phyloP scores from a whole-genome alignment of 108 stramenopile genomes.

The Cylindrotheca closterium region DNA sequence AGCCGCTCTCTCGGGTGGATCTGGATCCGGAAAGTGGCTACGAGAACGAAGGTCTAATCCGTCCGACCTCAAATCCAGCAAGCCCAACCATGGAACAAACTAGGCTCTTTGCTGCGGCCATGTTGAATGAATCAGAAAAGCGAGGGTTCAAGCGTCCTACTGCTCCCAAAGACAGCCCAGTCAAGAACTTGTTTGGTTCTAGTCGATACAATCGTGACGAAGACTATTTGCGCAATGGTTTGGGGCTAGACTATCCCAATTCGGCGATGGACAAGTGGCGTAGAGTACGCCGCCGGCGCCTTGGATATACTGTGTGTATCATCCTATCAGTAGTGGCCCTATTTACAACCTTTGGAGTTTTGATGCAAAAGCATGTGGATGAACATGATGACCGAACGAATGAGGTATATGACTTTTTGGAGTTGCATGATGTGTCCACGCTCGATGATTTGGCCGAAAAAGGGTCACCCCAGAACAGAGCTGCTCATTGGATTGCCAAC shows the following conservation, averaged over 20 bases:
- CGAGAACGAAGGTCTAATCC: slow-evolving; percentile 5
- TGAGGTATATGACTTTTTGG: slow-evolving; percentile 10
- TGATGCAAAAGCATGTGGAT: slow-evolving; percentile 1
- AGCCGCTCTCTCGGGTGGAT: not conserved
- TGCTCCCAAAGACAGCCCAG: not conserved
- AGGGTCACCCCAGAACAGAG: slow-evolving; percentile 37
- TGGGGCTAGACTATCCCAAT: not conserved
- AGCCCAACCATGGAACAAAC: slow-evolving; percentile 23
- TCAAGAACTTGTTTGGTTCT: slow-evolving; percentile 1
- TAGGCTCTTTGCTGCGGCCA: slow-evolving; percentile 33
- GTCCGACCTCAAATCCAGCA: not conserved
- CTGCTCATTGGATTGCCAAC: slow-evolving; percentile 45
- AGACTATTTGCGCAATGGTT: not conserved
- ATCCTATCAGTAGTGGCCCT: not conserved
- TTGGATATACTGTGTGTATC: not conserved
- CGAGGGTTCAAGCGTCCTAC: not conserved
- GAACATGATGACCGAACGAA: not conserved
- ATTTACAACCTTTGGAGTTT: slow-evolving; percentile 4
- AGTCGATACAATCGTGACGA: not conserved
- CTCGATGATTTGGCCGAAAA: slow-evolving; percentile 9
- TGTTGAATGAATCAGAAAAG: slow-evolving; percentile 28
- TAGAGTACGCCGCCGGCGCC: slow-evolving; percentile 1
- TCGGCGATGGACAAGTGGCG: not conserved
- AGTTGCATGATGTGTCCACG: slow-evolving; percentile 12
- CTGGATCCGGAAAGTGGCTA: slow-evolving; percentile 1